A percentile compares a stretch with the other conserved stretches of the same genome.
phyloP scores from a whole-genome alignment of 768 basidiomycete genomes.

The Rhodocollybia butyracea region DNA sequence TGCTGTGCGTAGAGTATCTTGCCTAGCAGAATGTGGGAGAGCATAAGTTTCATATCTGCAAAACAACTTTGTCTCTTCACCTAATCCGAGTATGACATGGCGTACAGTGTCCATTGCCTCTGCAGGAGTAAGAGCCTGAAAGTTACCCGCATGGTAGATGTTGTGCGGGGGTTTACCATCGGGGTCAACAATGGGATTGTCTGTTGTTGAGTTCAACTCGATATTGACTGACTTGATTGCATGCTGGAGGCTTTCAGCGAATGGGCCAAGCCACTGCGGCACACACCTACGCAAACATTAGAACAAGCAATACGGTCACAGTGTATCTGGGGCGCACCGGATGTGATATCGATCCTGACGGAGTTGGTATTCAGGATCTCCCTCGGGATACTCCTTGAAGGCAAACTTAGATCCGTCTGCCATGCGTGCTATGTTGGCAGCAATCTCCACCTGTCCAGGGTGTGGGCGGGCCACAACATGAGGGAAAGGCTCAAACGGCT shows the following conservation, averaged over 20 bases:
- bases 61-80: too few relatives aligned
- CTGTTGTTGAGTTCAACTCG: constrained; percentile 60
- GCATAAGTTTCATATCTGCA: too few relatives aligned
- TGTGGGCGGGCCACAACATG: constrained; percentile 25
- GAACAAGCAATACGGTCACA: neutral
- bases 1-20: constrained; percentile 40
- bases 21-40: constrained; percentile 37
- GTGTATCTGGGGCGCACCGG: constrained; percentile 15
- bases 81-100: constrained; percentile 23
- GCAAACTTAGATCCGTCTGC: neutral
- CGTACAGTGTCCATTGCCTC: neutral
- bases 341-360: constrained; percentile 54
- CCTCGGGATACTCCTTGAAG: neutral
- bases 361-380: constrained; percentile 24
- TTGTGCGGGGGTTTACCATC: constrained; percentile 25
- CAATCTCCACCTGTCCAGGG: neutral
- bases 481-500: constrained; percentile 18
- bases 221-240: constrained; percentile 40
- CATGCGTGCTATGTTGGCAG: neutral
- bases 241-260: constrained; percentile 51
- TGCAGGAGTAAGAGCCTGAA: constrained; percentile 57
- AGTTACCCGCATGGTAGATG: constrained; percentile 62
- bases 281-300: constrained; percentile 21
- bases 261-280: constrained; percentile 59
- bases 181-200: constrained; percentile 13